phyloP scores from a whole-genome alignment of 768 basidiomycete genomes.

The Kwoniella heveanensis region DNA sequence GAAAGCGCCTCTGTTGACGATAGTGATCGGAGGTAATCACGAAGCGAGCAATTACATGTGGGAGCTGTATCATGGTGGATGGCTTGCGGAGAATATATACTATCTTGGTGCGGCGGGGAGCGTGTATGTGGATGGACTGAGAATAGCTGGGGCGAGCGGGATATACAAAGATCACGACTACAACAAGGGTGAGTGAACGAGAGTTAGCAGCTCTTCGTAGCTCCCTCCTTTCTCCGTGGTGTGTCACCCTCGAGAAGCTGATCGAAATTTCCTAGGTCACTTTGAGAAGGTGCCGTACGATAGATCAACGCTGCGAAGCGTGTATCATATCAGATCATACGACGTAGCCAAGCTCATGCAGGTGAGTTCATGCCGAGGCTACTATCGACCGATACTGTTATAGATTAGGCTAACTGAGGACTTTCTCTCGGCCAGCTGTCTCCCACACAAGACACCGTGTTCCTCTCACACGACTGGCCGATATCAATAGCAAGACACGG shows the following conservation, averaged over 20 bases:
- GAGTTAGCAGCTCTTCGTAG: no score
- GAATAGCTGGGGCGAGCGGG: constrained; percentile 88
- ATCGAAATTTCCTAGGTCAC: constrained; percentile 59
- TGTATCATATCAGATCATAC: constrained; percentile 89
- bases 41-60: constrained; percentile 96
- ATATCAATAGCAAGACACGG: constrained; percentile 79
- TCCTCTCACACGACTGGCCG: constrained; percentile 98
- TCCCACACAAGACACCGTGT: constrained; percentile 60
- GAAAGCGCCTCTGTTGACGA: constrained; percentile 80
- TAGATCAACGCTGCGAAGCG: constrained; percentile 69
- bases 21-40: constrained; percentile 97
- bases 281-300: constrained; percentile 83
- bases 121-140: constrained; percentile 79
- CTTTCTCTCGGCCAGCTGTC: constrained; percentile 23
- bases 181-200: constrained; percentile 62
- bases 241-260: no score
- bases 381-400: no score
- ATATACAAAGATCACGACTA: constrained; percentile 84
- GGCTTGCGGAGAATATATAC: constrained; percentile 95
- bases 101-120: constrained; percentile 91
- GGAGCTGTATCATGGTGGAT: constrained; percentile 97
- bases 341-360: constrained; percentile 74
- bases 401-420: no score
- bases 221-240: no score
- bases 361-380: constrained; percentile 38